phyloP scores from a whole-genome alignment of 2,329 filamentous ascomycete genomes.

The Penicillium sp. region DNA sequence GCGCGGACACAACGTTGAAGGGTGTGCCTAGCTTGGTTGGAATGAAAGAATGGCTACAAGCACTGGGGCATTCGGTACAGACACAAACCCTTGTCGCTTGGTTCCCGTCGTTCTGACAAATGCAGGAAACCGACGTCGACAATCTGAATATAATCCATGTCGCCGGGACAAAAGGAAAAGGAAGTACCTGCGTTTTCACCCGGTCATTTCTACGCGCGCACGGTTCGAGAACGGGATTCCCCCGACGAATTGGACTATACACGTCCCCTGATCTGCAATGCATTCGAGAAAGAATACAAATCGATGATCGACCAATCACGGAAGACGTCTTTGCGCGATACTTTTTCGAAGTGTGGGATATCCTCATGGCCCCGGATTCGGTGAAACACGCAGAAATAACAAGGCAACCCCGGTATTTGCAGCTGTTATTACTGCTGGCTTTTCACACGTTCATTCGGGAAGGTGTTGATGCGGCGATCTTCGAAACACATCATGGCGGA shows the following conservation, averaged over 20 bases:
- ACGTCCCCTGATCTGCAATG: conserved; percentile 26
- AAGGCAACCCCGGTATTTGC: conserved; percentile 40
- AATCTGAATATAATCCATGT: conserved; percentile 64
- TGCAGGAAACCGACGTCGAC: conserved; percentile 45
- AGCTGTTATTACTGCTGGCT: conserved; percentile 57
- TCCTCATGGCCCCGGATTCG: background rate
- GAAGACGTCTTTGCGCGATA: conserved; percentile 22
- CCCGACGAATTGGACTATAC: conserved; percentile 24
- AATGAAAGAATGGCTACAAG: conserved; percentile 31
- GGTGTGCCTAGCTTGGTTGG: conserved; percentile 28
- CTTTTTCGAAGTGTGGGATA: conserved; percentile 33
- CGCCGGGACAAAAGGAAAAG: conserved; percentile 72
- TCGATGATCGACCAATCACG: conserved; percentile 27
- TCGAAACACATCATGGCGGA: conserved; percentile 63
- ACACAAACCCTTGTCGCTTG: background rate
- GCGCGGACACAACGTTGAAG: conserved; percentile 15
- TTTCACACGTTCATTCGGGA: conserved; percentile 62
- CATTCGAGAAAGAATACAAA: conserved; percentile 37
- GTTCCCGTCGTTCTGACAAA: conserved; percentile 4
- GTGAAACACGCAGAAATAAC: background rate
- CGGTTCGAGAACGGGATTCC: conserved; percentile 25
- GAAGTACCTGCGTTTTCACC: conserved; percentile 61
- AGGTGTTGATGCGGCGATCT: conserved; percentile 56
- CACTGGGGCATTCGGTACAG: conserved; percentile 29
- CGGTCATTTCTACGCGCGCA: conserved; percentile 48